These are phyloP conservation scores for Magnaporthiopsis rhizophila DNA, from an alignment of 2,329 filamentous ascomycete species.

Conservation along the genomic window DNA sequence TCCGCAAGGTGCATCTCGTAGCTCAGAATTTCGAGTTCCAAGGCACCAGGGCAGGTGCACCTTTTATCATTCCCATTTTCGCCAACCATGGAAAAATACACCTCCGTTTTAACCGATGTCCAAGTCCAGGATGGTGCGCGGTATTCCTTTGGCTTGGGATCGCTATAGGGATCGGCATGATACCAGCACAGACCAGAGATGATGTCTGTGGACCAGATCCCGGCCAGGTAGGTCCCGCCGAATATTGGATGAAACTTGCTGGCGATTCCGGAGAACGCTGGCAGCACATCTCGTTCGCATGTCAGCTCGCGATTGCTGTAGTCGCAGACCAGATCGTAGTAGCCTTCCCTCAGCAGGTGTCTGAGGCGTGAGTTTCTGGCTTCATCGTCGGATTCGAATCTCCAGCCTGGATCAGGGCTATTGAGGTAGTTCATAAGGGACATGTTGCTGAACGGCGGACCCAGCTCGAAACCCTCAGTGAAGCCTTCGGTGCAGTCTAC, in stretches of 20 bases:
- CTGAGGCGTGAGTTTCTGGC: not conserved
- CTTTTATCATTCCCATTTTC: too few species aligned
- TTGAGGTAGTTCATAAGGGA: not conserved
- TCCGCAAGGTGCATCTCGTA: too few species aligned
- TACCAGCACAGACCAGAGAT: too few species aligned
- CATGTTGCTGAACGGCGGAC: too few species aligned
- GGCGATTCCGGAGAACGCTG: not conserved
- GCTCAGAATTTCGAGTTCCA: too few species aligned
- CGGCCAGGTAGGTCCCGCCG: conserved; percentile 3
- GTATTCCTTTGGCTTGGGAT: too few species aligned
- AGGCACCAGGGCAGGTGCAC: too few species aligned
- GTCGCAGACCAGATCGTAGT: not conserved
- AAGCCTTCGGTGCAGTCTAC: not conserved
- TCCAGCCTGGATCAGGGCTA: too few species aligned
- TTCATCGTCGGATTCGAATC: not conserved
- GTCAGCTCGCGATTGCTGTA: not conserved
- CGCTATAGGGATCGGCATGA: too few species aligned
- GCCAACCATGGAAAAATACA: too few species aligned
- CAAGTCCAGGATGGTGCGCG: too few species aligned
- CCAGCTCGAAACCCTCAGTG: not conserved
- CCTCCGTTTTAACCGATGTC: too few species aligned
- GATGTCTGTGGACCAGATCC: not conserved
- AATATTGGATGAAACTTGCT: not conserved
- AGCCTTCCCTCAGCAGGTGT: not conserved
- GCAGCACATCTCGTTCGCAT: not conserved